A percentile compares a stretch with the other conserved stretches of the same genome.
These are phyloP conservation scores for Lonicera japonica DNA, from an alignment of 129 eudicot genomes.

Conservation along the genomic window DNA sequence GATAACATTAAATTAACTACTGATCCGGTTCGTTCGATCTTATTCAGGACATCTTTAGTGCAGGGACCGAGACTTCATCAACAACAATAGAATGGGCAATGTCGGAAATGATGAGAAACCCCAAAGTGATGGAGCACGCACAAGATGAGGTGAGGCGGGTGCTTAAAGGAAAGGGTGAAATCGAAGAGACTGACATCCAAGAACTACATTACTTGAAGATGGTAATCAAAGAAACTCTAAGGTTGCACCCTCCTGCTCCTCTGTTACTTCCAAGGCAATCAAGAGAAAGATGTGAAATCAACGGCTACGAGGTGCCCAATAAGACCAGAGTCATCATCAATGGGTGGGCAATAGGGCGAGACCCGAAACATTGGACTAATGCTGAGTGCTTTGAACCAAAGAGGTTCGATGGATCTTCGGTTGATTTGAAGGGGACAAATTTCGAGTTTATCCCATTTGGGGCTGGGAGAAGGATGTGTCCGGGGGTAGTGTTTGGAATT, in stretches of 20 bases:
- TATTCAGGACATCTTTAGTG: background rate
- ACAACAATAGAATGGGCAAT: background rate
- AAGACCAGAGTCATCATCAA: background rate
- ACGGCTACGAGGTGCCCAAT: background rate
- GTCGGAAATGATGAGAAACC: background rate
- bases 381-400: background rate
- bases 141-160: background rate
- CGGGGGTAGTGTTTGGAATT: background rate
- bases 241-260: background rate
- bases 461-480: background rate
- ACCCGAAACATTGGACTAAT: background rate
- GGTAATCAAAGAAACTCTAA: background rate
- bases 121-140: background rate
- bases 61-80: background rate
- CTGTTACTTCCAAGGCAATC: background rate
- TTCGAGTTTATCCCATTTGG: background rate
- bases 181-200: background rate
- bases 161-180: background rate
- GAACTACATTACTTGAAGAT: too few species aligned
- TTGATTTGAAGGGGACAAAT: background rate
- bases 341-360: background rate
- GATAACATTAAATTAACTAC: background rate
- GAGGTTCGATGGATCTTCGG: background rate
- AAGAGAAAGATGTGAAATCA: background rate
- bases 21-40: too few species aligned